Evolutionary conservation across 73 alveolate genomes (phyloP), one percentile per base, ranked within the genome.

Genomic region (Tetrahymena malaccensis): DNA sequence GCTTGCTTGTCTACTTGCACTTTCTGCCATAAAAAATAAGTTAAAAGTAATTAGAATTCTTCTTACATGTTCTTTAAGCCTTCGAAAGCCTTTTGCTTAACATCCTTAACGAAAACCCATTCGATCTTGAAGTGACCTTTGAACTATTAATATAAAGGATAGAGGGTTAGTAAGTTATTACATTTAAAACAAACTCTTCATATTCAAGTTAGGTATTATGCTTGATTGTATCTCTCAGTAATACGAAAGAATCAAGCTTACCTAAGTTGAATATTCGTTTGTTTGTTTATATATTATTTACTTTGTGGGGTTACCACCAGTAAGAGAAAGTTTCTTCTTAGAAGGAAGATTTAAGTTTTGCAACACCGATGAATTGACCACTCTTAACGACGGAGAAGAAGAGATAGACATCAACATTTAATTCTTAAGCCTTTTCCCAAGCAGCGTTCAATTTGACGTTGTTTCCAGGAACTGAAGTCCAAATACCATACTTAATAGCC

Each of bases 401-500:
- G 55, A 95, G 94, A 50, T 95, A 95, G 94, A 95, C 94, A 31
- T 57, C 84, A 85, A 85, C 84, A 27, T 85, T 94, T 13, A 31
- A 25, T n/a, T 43, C 35, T 55, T 95, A 34, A 21, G 96, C 95
- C 58, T 95, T 94, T 56, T 70, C 37, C 58, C 84, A 95, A 16
- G 93, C 94, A 34, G 95, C 94, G 34, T 95, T 95, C 93, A 95
- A 35, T 21, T 89, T 85, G 85, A 50, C 95, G 38, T 95, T 95
- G 35, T 95, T 95, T 55, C 94, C 97, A 25, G 93, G 93, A 22
- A 94, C 94, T 44, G 95, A 85, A 85, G 97, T 95, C 97, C 97
- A 95, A 44, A 95, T 89, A 34, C 97, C 95, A 95, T 95, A 95
- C 93, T 95, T 95, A 25, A 95, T 95, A 44, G 97, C 93, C 97